Base-by-base conservation (phyloP, 805 yeast species). In the Lachancea fermentati region DNA sequence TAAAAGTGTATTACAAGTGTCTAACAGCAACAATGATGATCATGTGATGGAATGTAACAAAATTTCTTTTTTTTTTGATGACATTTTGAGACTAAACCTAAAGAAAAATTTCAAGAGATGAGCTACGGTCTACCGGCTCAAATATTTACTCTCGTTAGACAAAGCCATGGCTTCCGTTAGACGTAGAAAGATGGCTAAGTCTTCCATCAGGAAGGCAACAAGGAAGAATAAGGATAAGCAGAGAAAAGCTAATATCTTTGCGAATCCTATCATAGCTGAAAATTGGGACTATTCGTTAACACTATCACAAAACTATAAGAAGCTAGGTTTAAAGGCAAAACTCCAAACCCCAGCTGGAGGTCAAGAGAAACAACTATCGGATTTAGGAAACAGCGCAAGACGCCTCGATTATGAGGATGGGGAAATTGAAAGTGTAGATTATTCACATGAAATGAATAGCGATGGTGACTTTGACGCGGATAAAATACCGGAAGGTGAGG, bases 241-340 rank as follows among this genome's bases (percentile, higher is more conserved):
- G 51, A 75, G 83, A 57, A 72, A 80, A 50, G 67, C 81, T 44
- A 78, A 78, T 45, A 76, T 85, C 24, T 71, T 72, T 35, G 71
- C 85, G 0, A 86, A 87, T 57, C 85, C 95, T 2, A 76, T 93
- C 47, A 84, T 93, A 47, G 94, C 87, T 4, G 85, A 78, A 25
- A 75, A 88, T 61, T 93, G 98, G 98, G 96, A 93, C 63, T 75
- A 79, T 44, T 73, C 75, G 9, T 69, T 81, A 42, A 89, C 97
- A 0, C 66, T 89, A 45, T 72, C 78, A 38, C 97, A 93, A 59
- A 93, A 93, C 62, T 91, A 93, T 65, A 80, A 81, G 52, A 77
- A 71, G 47, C 66, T 93, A 19, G 98, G 98, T 3, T 68, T 93
- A 39, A 69, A 78, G 28, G 71, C 84, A 8, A 77, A 78, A 50